Percentiles rank a stretch among this genome's conserved stretches.
Conservation (phyloP, 176 grass and related monocot species). For the Sorghum bicolor region DNA sequence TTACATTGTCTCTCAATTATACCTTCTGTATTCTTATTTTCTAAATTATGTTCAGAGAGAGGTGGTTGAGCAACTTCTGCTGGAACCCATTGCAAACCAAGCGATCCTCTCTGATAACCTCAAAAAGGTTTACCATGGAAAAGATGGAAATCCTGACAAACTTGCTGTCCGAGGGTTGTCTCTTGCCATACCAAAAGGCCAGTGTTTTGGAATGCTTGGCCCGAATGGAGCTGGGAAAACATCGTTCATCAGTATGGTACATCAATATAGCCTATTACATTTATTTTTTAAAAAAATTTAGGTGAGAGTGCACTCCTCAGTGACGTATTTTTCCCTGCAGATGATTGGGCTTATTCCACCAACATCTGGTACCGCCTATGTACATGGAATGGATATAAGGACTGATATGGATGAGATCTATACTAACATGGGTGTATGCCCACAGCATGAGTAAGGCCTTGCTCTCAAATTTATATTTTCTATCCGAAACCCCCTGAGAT, state of each 20-base stretch:
- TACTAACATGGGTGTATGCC: conserved; percentile 92
- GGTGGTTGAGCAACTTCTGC: conserved; percentile 64
- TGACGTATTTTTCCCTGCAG: conserved; percentile 27
- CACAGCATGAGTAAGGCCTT: conserved; percentile 78
- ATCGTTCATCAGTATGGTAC: conserved; percentile 97
- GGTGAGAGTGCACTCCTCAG: background rate
- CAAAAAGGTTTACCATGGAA: conserved; percentile 74
- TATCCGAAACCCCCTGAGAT: background rate
- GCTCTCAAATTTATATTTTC: background rate
- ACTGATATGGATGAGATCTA: conserved; percentile 73
- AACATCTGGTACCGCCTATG: conserved; percentile 75
- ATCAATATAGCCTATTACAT: background rate
- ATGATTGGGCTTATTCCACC: conserved; percentile 88
- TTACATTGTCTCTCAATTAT: conserved; percentile 2
- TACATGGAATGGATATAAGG: conserved; percentile 83
- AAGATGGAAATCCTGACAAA: conserved; percentile 89
- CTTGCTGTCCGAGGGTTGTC: conserved; percentile 80
- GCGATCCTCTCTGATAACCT: conserved; percentile 76
- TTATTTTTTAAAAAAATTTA: background rate
- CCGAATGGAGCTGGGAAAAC: conserved; percentile 96
- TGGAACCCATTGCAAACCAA: conserved; percentile 46
- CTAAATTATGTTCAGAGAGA: conserved; percentile 52
- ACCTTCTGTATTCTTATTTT: background rate
- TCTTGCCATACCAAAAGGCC: conserved; percentile 83
- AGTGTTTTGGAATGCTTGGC: conserved; percentile 98